Conservation (phyloP, 2,329 filamentous ascomycete genomes). For the Tolypocladium ovalisporum region DNA sequence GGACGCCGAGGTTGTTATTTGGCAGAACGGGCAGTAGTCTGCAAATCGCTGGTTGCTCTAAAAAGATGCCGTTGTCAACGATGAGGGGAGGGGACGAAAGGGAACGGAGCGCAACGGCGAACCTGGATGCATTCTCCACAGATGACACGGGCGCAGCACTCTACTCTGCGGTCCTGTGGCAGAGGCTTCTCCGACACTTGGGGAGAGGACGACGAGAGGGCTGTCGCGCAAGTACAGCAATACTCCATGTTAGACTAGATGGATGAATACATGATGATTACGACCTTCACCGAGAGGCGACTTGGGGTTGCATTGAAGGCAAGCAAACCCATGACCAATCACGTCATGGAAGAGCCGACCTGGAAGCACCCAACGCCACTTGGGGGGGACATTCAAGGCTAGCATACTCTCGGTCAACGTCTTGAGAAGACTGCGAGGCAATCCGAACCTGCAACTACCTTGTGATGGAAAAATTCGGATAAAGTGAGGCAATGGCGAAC, state of each 20-base stretch:
- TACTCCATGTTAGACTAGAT: slow-evolving; percentile 24
- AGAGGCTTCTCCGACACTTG: slow-evolving; percentile 49
- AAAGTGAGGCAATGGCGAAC: not conserved
- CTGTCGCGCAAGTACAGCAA: slow-evolving; percentile 61
- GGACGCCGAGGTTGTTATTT: slow-evolving; percentile 52
- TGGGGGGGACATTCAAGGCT: too few relatives aligned
- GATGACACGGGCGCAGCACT: slow-evolving; percentile 61
- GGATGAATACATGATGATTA: not conserved
- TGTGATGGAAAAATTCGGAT: not conserved
- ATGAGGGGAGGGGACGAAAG: not conserved
- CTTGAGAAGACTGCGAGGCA: not conserved
- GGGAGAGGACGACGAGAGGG: slow-evolving; percentile 44
- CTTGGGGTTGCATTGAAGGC: not conserved
- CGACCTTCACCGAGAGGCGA: not conserved
- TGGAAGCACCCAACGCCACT: not conserved
- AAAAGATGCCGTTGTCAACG: slow-evolving; percentile 5
- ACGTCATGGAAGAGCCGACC: not conserved
- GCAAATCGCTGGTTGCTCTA: slow-evolving; percentile 58
- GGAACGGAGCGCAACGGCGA: slow-evolving; percentile 12
- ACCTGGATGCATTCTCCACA: slow-evolving; percentile 61
- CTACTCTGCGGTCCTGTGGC: slow-evolving; percentile 47
- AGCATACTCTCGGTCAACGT: not conserved
- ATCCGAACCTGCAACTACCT: not conserved
- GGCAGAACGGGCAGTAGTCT: slow-evolving; percentile 63
- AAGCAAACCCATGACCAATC: not conserved